These are phyloP conservation scores for Sutorius australiensis DNA, from an alignment of 768 basidiomycete species.

Conservation along the genomic window DNA sequence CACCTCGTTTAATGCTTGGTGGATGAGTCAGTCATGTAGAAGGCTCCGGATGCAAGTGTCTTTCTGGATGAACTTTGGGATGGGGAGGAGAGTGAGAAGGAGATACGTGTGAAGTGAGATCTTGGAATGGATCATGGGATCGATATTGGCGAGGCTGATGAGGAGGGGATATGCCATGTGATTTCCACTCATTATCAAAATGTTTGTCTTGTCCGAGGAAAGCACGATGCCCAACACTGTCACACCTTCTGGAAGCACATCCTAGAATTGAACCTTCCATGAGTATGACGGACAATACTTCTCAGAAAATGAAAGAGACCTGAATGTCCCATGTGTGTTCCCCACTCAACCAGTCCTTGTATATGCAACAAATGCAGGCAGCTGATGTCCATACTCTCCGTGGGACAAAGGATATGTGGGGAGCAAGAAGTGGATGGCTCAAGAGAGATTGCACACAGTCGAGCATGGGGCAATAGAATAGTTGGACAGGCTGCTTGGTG, in stretches of 20 bases:
- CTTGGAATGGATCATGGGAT: neutral
- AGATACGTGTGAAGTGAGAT: neutral
- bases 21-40: constrained; percentile 22
- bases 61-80: neutral
- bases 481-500: constrained; percentile 16
- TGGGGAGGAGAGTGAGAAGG: neutral
- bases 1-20: constrained; percentile 28
- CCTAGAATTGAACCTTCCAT: too few species aligned
- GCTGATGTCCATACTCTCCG: too few species aligned
- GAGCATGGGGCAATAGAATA: too few species aligned
- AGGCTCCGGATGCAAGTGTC: neutral
- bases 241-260: neutral
- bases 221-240: neutral
- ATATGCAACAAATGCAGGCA: neutral
- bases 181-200: neutral
- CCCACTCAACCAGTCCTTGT: neutral
- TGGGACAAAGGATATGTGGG: too few species aligned
- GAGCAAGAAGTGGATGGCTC: too few species aligned
- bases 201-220: neutral
- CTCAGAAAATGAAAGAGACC: too few species aligned
- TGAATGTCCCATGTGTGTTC: constrained; percentile 27
- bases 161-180: neutral
- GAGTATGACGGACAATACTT: too few species aligned
- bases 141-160: neutral
- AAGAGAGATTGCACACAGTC: too few species aligned